Evolutionary conservation across 768 basidiomycete species (phyloP).

Genomic region (Leccinum obscurum): DNA sequence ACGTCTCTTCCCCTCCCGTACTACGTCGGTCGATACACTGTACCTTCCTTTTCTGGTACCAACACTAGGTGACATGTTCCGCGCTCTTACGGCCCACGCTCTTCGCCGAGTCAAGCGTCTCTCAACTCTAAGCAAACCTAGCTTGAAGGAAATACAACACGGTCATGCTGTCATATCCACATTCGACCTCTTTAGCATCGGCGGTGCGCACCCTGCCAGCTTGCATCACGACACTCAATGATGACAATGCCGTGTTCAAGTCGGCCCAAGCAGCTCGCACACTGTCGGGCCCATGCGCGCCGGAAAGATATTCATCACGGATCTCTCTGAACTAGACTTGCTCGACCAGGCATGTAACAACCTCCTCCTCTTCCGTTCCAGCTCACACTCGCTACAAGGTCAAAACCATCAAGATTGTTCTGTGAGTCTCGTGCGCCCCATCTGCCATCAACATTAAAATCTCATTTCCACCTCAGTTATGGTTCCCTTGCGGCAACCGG

Average conservation of each 20-base stretch:
- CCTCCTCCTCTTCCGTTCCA: not conserved
- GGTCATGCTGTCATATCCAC: constrained; percentile 93
- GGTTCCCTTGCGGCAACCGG: constrained; percentile 94
- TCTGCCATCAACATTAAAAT: not conserved
- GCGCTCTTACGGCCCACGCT: not conserved
- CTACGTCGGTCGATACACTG: constrained; percentile 1
- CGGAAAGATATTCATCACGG: constrained; percentile 82
- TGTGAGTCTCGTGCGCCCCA: constrained; percentile 48
- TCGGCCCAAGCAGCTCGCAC: constrained; percentile 62
- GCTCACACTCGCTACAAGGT: constrained; percentile 45
- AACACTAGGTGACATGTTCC: not conserved
- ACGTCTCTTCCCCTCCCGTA: not conserved
- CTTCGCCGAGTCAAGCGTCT: constrained; percentile 13
- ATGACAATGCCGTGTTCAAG: constrained; percentile 38
- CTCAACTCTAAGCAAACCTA: constrained; percentile 1
- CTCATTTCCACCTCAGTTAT: constrained; percentile 50
- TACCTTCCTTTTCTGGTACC: constrained; percentile 10
- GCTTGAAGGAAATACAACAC: constrained; percentile 33
- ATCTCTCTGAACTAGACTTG: constrained; percentile 65
- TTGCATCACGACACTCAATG: not conserved
- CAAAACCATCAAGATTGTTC: constrained; percentile 76
- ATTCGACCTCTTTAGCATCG: constrained; percentile 91
- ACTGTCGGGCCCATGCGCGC: constrained; percentile 90
- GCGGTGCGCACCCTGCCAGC: constrained; percentile 50
- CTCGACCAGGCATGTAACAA: constrained; percentile 57